Base-by-base conservation (phyloP, 2,329 filamentous ascomycete genomes). In the Ascocoryne sarcoides region DNA sequence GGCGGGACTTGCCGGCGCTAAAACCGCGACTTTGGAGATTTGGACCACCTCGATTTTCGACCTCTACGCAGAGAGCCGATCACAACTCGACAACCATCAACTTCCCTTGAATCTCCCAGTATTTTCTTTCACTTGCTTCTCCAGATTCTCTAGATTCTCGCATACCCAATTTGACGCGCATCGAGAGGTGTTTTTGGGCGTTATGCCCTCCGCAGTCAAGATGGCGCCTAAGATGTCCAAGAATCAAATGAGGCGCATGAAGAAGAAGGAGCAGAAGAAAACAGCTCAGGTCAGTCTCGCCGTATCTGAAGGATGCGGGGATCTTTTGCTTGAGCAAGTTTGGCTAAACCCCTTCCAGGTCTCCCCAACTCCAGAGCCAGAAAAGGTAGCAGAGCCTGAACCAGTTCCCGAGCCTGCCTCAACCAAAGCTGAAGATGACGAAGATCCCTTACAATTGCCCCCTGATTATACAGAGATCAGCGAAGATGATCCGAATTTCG, bases 201-300 rank as follows among this genome's bases (percentile, higher is more conserved):
- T 34, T 15, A 47, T 36, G 49, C 54, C 52, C 43, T 48, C 43
- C 30, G 47, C 48, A 39, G 45, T 52, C 64, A 68, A 62, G 59
- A 82, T 81, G 77, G 76, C 75, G 56, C 64, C 71, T 52, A 93
- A 90, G 69, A 79, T 83, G 69, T 88, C 83, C 62, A 96, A 95
- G 71, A 95, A 95, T 65, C 87, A 94, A 66, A 82, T 89, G 70
- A 78, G 88, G 62, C 80, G 90, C 62, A 84, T 87, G 36, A 89
- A 90, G 71, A 95, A 92, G 76, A 95, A 95, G 79, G 84, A 87
- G 56, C 78, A 86, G 60, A 93, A 93, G 68, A 79, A 79, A 57
- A 65, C 76, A 51, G 66, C 74, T 61, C 67, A 78, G 54, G 75
- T 76, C 40, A 48, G 62, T 51, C 19, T n/a, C n/a, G n/a, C n/a